A percentile compares a stretch with the other conserved stretches of the same genome.
These are phyloP conservation scores for Sporobolomyces phaffii DNA, from an alignment of 768 basidiomycete species.

Conservation along the genomic window DNA sequence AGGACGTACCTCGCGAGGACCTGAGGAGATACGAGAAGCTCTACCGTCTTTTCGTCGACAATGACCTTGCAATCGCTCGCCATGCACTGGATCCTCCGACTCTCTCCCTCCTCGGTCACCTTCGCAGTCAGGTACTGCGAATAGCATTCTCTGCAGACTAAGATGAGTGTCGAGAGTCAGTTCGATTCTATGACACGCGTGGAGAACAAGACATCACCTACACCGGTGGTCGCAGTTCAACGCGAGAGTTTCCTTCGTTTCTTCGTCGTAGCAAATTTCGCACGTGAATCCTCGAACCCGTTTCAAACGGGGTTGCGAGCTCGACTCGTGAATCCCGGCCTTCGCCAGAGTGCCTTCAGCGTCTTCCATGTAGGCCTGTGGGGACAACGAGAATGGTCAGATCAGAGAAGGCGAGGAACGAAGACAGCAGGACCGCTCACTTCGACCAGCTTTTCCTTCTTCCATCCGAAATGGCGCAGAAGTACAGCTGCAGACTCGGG, in stretches of 20 bases:
- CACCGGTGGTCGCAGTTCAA: conserved; percentile 79
- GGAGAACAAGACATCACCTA: conserved; percentile 57
- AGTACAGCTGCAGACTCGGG: conserved; percentile 65
- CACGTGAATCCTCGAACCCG: conserved; percentile 64
- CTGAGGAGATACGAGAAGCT: conserved; percentile 56
- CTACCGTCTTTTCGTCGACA: conserved; percentile 47
- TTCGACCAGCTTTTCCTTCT: conserved; percentile 91
- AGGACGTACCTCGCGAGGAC: conserved; percentile 47
- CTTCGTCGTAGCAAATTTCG: conserved; percentile 79
- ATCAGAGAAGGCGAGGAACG: neutral
- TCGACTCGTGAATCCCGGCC: conserved; percentile 59
- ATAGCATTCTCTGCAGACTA: conserved; percentile 45
- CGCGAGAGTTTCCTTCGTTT: conserved; percentile 56
- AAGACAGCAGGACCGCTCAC: conserved; percentile 50
- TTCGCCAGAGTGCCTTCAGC: conserved; percentile 62
- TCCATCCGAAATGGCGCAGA: conserved; percentile 81
- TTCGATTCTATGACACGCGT: too few relatives aligned
- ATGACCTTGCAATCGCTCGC: conserved; percentile 48
- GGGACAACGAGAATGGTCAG: neutral
- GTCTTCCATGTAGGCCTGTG: conserved; percentile 74
- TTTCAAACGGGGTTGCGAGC: conserved; percentile 43
- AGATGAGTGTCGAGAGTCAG: too few relatives aligned
- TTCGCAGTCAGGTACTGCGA: conserved; percentile 39
- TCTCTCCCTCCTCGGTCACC: conserved; percentile 47
- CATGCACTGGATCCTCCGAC: conserved; percentile 50